Evolutionary conservation across 306 rosid genomes (phyloP).

Genomic region (Gleditsia sinensis): DNA sequence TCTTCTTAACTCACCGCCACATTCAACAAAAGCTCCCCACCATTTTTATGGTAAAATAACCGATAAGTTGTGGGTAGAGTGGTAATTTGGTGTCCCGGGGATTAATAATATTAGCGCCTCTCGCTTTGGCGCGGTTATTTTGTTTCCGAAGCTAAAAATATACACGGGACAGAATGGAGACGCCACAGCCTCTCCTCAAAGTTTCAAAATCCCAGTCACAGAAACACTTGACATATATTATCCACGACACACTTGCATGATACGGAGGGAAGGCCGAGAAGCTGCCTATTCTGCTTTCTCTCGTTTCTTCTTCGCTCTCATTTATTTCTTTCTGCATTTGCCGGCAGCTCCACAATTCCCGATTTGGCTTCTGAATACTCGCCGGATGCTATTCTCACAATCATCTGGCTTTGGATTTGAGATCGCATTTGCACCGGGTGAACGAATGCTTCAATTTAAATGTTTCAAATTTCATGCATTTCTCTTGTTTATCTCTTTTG

Average conservation of each 20-base stretch:
- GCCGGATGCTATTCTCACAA: background rate
- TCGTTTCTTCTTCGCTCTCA: background rate
- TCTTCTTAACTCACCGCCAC: too few species aligned
- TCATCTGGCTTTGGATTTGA: background rate
- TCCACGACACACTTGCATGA: background rate
- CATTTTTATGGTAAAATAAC: too few species aligned
- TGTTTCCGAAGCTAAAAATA: conserved; percentile 34
- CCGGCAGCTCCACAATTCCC: conserved; percentile 5
- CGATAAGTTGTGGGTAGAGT: background rate
- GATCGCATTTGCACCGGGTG: conserved; percentile 37
- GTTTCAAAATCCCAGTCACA: conserved; percentile 16
- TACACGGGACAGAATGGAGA: conserved; percentile 39
- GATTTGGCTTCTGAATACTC: background rate
- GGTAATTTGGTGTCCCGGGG: background rate
- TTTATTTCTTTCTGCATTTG: background rate
- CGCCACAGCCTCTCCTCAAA: conserved; percentile 54
- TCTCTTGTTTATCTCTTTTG: background rate
- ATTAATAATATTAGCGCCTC: background rate
- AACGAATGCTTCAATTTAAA: background rate
- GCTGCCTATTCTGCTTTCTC: conserved; percentile 9
- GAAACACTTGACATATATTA: background rate
- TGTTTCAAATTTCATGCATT: conserved; percentile 4
- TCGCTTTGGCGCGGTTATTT: conserved; percentile 44
- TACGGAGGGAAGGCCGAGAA: background rate
- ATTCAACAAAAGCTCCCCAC: too few species aligned